These are phyloP conservation scores for Candida insectorum DNA, from an alignment of 805 yeast species.

Conservation along the genomic window DNA sequence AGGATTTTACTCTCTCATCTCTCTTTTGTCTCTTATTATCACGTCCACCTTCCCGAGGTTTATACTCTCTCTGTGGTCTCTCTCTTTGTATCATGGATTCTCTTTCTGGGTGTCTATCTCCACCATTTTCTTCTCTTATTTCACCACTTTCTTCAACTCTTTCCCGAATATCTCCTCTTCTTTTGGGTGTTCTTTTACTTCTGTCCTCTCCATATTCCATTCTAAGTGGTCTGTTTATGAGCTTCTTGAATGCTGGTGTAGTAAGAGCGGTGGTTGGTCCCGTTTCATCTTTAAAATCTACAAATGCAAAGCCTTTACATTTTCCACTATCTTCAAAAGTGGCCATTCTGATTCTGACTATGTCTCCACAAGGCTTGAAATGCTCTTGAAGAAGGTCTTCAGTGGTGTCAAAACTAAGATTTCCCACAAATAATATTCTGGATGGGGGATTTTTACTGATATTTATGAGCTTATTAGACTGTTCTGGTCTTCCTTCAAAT, in stretches of 20 bases:
- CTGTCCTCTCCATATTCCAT: constrained; percentile 96
- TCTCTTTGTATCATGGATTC: constrained; percentile 4
- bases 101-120: constrained; percentile 4
- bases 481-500: constrained; percentile 81
- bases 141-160: constrained; percentile 4
- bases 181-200: constrained; percentile 63
- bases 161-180: constrained; percentile 15
- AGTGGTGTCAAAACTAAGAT: constrained; percentile 87
- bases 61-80: constrained; percentile 10
- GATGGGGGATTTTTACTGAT: constrained; percentile 81
- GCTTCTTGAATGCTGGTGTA: constrained; percentile 61
- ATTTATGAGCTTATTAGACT: constrained; percentile 15
- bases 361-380: constrained; percentile 90
- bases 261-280: constrained; percentile 82
- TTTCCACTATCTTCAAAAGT: constrained; percentile 96
- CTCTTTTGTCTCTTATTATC: constrained; percentile 14
- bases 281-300: constrained; percentile 76
- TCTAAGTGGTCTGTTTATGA: constrained; percentile 73
- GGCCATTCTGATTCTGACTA: constrained; percentile 84
- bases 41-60: no score
- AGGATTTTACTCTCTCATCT: constrained; percentile 56
- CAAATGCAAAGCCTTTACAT: constrained; percentile 93
- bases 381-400: constrained; percentile 73
- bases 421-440: constrained; percentile 86
- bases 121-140: constrained; percentile 1